phyloP scores from a whole-genome alignment of 805 yeast species.

The Yarrowia sp. region DNA sequence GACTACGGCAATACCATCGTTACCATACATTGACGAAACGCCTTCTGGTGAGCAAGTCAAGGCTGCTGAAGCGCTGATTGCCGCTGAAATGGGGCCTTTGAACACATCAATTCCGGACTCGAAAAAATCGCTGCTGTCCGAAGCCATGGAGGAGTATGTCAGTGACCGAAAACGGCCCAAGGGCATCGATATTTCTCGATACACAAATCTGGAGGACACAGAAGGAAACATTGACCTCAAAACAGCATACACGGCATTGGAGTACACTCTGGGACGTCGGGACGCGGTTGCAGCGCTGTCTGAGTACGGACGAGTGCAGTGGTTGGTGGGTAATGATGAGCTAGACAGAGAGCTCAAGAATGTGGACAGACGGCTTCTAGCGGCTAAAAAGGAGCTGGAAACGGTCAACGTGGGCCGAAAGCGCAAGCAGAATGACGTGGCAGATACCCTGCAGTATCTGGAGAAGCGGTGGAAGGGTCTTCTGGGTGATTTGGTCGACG shows the following conservation, averaged over 20 bases:
- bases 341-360: conserved; percentile 44
- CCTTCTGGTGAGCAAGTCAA: conserved; percentile 29
- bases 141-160: conserved; percentile 37
- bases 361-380: conserved; percentile 43
- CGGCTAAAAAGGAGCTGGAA: neutral
- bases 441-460: conserved; percentile 23
- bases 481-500: conserved; percentile 27
- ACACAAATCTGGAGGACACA: conserved; percentile 44
- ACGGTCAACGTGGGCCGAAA: conserved; percentile 9
- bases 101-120: conserved; percentile 13
- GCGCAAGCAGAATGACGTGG: conserved; percentile 13
- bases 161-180: conserved; percentile 14
- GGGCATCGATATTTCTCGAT: conserved; percentile 46
- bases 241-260: conserved; percentile 45
- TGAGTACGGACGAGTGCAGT: conserved; percentile 47
- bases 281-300: conserved; percentile 46
- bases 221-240: conserved; percentile 41
- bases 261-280: conserved; percentile 44
- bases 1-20: neutral
- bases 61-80: conserved; percentile 28
- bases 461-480: conserved; percentile 36
- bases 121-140: neutral
- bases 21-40: conserved; percentile 39
- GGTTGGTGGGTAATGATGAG: conserved; percentile 48
- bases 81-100: conserved; percentile 23